Percentiles rank a stretch among this genome's conserved stretches.
phyloP scores from a whole-genome alignment of 495 filamentous ascomycete genomes.

The Lindgomyces ingoldianus region DNA sequence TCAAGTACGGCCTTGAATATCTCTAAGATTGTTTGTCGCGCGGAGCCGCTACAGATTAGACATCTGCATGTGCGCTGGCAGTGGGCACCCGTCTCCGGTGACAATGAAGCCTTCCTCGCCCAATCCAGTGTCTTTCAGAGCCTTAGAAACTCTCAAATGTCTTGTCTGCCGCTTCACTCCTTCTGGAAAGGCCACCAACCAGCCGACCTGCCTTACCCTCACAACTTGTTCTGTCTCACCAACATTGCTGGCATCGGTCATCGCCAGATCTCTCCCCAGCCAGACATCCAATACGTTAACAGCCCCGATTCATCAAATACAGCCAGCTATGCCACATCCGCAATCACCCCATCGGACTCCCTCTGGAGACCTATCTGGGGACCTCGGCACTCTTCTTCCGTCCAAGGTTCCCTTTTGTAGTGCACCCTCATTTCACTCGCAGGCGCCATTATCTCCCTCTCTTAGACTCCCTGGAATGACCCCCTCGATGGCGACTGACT shows the following conservation, averaged over 20 bases:
- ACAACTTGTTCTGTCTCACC: constrained; percentile 30
- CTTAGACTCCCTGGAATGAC: not conserved
- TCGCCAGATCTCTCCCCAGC: constrained; percentile 16
- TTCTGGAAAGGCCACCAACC: constrained; percentile 25
- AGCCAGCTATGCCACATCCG: constrained; percentile 33
- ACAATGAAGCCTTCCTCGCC: constrained; percentile 28
- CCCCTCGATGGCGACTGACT: constrained; percentile 16
- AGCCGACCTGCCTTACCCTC: constrained; percentile 16
- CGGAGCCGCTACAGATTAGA: constrained; percentile 14
- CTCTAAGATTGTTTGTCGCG: constrained; percentile 25
- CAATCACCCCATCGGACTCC: constrained; percentile 27
- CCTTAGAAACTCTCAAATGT: constrained; percentile 32
- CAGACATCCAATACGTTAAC: constrained; percentile 1
- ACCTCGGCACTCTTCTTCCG: constrained; percentile 1
- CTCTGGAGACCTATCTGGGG: constrained; percentile 14
- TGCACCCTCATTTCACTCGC: constrained; percentile 8
- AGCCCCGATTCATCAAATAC: constrained; percentile 8
- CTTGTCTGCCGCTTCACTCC: constrained; percentile 33
- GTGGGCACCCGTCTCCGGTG: constrained; percentile 33
- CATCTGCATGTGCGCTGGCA: constrained; percentile 29
- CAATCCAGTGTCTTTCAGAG: constrained; percentile 20
- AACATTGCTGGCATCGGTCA: constrained; percentile 32
- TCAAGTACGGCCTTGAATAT: constrained; percentile 10
- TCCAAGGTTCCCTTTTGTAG: constrained; percentile 19
- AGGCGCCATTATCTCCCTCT: constrained; percentile 16